Percentiles rank a stretch among this genome's conserved stretches.
phyloP scores from a whole-genome alignment of 768 basidiomycete species.

The Mycena capillaripes region DNA sequence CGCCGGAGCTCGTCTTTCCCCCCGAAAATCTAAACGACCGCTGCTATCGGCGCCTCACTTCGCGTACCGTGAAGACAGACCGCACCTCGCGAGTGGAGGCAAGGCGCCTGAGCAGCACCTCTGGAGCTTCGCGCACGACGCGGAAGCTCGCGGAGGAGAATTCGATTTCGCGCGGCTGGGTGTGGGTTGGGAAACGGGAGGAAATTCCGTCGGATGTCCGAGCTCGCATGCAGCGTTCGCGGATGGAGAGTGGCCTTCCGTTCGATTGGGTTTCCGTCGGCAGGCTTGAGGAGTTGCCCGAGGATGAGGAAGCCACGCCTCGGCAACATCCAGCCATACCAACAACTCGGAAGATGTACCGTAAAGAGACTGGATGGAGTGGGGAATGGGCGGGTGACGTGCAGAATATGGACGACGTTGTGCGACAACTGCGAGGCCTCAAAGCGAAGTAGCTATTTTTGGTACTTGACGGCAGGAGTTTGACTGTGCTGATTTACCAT shows the following conservation, averaged over 20 bases:
- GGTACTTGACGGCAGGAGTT: no score
- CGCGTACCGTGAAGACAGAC: not conserved
- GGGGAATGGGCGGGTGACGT: conserved; percentile 21
- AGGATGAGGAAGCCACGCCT: not conserved
- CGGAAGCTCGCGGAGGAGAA: not conserved
- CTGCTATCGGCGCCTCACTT: not conserved
- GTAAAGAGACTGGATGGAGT: conserved; percentile 21
- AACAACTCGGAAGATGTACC: not conserved
- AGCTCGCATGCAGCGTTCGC: conserved; percentile 1
- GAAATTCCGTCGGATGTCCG: conserved; percentile 12
- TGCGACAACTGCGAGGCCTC: not conserved
- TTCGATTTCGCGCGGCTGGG: conserved; percentile 25
- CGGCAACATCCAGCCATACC: no score
- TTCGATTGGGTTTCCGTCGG: not conserved
- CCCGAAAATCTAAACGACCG: not conserved
- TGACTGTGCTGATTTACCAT: no score
- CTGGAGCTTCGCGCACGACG: not conserved
- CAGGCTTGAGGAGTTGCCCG: not conserved
- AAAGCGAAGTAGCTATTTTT: conserved; percentile 2
- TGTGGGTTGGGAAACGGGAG: conserved; percentile 24
- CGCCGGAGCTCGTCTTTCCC: conserved; percentile 27
- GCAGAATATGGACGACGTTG: conserved; percentile 21
- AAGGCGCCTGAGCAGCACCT: not conserved
- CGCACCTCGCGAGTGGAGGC: not conserved
- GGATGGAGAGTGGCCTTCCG: not conserved